These are phyloP conservation scores for Paramecium primaurelia DNA, from an alignment of 73 alveolate genomes.

Conservation along the genomic window DNA sequence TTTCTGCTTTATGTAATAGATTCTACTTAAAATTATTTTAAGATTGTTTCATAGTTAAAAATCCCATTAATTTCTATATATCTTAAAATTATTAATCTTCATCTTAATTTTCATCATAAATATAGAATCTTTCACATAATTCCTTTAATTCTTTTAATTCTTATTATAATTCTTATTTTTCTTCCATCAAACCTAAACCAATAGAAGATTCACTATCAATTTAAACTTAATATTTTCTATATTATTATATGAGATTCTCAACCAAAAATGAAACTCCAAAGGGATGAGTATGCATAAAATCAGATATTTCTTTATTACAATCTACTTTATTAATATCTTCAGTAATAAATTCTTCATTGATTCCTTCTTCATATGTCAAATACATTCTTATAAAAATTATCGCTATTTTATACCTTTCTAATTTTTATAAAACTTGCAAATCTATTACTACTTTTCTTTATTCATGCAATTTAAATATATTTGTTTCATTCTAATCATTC, in stretches of 20 bases:
- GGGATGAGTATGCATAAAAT: neutral
- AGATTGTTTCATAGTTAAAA: neutral
- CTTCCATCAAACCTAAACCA: neutral
- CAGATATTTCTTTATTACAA: neutral
- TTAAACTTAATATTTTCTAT: neutral
- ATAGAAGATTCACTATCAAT: neutral
- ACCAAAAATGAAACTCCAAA: conserved; percentile 1
- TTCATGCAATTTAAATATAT: neutral
- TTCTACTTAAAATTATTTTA: neutral
- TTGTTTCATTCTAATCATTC: neutral
- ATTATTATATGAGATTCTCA: neutral
- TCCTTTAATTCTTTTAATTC: neutral
- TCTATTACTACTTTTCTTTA: neutral
- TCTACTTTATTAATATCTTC: neutral
- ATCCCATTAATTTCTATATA: neutral
- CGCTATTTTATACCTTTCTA: neutral
- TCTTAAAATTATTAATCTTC: neutral
- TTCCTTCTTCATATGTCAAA: neutral
- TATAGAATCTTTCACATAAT: neutral
- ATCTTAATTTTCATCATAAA: neutral
- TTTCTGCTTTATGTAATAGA: neutral
- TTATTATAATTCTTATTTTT: neutral
- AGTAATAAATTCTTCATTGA: neutral
- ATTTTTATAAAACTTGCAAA: neutral
- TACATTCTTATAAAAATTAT: neutral